phyloP scores from a whole-genome alignment of 768 basidiomycete species.

The Leucosporidium yakuticum region DNA sequence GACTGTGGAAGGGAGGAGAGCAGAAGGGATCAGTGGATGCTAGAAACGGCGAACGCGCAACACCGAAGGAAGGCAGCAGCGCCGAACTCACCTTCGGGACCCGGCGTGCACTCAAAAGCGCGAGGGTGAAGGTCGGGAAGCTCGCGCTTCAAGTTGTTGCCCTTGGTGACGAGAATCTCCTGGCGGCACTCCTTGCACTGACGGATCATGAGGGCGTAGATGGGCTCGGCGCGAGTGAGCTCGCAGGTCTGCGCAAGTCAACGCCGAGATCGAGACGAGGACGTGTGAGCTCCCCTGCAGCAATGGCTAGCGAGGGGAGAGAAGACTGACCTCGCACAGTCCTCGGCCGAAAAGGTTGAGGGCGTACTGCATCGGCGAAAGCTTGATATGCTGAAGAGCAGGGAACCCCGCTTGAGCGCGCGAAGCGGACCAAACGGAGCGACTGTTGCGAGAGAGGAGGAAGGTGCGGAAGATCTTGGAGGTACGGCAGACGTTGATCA shows the following conservation, averaged over 20 bases:
- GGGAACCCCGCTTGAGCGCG: background rate
- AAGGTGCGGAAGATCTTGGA: background rate
- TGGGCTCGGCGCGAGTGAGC: background rate
- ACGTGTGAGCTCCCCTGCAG: background rate
- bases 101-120: too few species aligned
- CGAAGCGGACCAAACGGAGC: background rate
- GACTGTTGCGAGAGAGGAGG: background rate
- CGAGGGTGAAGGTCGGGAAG: background rate
- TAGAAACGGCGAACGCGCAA: too few species aligned
- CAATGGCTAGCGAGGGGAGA: background rate
- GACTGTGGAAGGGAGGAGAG: too few species aligned
- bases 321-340: background rate
- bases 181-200: background rate
- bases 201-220: background rate
- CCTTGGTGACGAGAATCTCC: background rate
- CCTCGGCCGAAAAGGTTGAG: background rate
- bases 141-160: background rate
- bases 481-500: background rate
- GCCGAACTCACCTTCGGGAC: too few species aligned
- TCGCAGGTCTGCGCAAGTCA: background rate
- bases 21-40: too few species aligned
- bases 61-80: too few species aligned
- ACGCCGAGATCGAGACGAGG: background rate
- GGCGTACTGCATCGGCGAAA: background rate
- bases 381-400: background rate